Conservation (phyloP, 2,329 filamentous ascomycete species). For the Cladosporium sp. region DNA sequence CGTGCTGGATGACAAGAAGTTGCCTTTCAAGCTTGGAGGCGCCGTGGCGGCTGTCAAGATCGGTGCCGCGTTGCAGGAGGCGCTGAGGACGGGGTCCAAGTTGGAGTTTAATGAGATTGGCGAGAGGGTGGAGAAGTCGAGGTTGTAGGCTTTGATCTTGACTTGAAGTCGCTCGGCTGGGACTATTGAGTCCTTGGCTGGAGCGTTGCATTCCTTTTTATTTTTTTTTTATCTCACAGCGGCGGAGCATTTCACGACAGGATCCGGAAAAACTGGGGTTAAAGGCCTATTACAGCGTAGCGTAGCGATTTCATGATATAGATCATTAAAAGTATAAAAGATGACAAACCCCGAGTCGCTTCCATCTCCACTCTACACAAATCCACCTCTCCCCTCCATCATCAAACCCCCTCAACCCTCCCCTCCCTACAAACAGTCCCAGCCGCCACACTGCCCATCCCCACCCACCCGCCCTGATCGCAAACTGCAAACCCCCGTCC, state of each 20-base stretch:
- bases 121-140: constrained; percentile 14
- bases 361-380: no score
- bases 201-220: no score
- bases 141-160: neutral
- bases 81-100: constrained; percentile 50
- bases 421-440: constrained; percentile 28
- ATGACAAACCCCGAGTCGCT: neutral
- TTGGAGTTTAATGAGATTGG: constrained; percentile 40
- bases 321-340: no score
- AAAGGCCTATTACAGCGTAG: no score
- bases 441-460: constrained; percentile 28
- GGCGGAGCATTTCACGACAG: no score
- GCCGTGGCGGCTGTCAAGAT: constrained; percentile 36
- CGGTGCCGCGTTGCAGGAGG: constrained; percentile 51
- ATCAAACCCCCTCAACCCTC: constrained; percentile 20
- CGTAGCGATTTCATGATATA: neutral
- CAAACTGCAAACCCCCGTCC: constrained; percentile 29
- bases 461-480: constrained; percentile 29
- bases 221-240: no score
- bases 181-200: no score
- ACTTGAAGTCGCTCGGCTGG: no score
- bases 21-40: constrained; percentile 33
- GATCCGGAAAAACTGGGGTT: no score
- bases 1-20: constrained; percentile 33
- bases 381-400: neutral